phyloP scores from a whole-genome alignment of 2,329 filamentous ascomycete genomes.

The Thielaviopsis populi region DNA sequence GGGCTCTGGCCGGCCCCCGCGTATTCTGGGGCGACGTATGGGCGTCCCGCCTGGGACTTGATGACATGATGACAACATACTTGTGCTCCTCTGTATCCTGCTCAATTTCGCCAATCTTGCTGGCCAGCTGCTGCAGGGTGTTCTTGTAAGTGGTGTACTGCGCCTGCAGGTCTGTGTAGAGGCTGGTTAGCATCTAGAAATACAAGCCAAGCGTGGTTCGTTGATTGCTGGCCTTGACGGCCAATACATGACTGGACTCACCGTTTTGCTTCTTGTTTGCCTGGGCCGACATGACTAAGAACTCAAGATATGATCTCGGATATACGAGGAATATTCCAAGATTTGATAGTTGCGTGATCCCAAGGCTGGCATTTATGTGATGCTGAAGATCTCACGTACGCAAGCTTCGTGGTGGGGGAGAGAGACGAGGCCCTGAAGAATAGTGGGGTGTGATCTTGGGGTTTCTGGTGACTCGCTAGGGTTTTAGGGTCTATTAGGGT shows the following conservation, averaged over 20 bases:
- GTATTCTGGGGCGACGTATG: neutral
- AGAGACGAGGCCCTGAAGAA: neutral
- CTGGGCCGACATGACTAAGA: slow-evolving; percentile 33
- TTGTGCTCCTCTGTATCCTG: slow-evolving; percentile 97
- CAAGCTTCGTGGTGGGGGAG: neutral
- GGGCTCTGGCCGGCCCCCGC: neutral
- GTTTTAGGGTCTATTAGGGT: neutral
- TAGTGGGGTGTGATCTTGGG: slow-evolving; percentile 1
- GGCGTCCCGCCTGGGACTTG: neutral
- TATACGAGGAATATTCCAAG: neutral
- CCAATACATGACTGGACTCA: slow-evolving; percentile 23
- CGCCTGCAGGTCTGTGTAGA: slow-evolving; percentile 52
- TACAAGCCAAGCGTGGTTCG: neutral
- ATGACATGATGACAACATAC: slow-evolving; percentile 40
- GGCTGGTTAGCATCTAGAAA: slow-evolving; percentile 10
- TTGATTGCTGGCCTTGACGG: neutral
- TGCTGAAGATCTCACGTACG: neutral
- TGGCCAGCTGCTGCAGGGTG: slow-evolving; percentile 76
- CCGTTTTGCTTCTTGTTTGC: slow-evolving; percentile 61
- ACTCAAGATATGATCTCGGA: neutral
- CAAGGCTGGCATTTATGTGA: neutral
- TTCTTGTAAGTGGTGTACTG: slow-evolving; percentile 68
- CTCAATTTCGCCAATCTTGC: slow-evolving; percentile 95
- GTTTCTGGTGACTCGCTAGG: neutral
- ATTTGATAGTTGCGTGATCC: neutral